phyloP scores from a whole-genome alignment of 148 eudicot species.

The Agrostemma githago region DNA sequence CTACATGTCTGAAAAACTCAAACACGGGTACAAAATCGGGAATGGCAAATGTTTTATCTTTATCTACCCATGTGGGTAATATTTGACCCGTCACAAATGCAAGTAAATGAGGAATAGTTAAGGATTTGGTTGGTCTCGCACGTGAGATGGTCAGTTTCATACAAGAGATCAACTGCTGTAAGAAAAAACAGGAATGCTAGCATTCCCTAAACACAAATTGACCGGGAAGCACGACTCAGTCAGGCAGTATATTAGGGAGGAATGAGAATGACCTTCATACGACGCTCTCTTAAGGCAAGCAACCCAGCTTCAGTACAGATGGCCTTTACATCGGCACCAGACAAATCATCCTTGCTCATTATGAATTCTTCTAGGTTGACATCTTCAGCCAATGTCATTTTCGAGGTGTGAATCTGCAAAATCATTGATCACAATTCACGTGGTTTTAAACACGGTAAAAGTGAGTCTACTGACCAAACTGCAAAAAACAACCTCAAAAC shows the following conservation, averaged over 20 bases:
- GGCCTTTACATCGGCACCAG: constrained; percentile 99
- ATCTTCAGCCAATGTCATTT: constrained; percentile 93
- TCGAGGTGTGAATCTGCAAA: constrained; percentile 81
- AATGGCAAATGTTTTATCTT: too few species aligned
- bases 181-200: background rate
- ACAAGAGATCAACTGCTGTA: background rate
- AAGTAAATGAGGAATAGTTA: background rate
- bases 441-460: background rate
- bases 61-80: too few species aligned
- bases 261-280: constrained; percentile 72
- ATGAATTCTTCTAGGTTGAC: constrained; percentile 98
- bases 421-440: background rate
- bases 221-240: background rate
- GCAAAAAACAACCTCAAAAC: too few species aligned
- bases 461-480: too few species aligned
- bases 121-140: background rate
- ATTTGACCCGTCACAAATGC: too few species aligned
- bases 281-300: constrained; percentile 90
- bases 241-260: background rate
- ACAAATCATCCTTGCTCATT: constrained; percentile 97
- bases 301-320: constrained; percentile 98
- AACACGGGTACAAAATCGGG: too few species aligned
- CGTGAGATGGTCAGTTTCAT: background rate
- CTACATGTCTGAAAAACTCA: too few species aligned
- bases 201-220: background rate